A percentile compares a stretch with the other conserved stretches of the same genome.
These are phyloP conservation scores for Astrothelium macrocarpum DNA, from an alignment of 495 filamentous ascomycete genomes.

Conservation along the genomic window DNA sequence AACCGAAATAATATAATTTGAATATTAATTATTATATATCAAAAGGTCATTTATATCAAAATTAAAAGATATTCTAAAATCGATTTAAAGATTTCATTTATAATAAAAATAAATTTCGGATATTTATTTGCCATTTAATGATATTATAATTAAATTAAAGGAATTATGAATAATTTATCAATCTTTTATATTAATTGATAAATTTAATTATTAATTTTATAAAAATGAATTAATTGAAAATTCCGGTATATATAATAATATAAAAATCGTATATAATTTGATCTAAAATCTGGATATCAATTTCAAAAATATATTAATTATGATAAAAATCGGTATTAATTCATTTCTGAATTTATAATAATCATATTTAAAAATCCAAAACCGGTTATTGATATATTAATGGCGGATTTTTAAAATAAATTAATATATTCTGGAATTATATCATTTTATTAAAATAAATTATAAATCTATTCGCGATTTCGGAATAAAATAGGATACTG, in stretches of 20 bases:
- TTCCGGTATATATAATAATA: constrained; percentile 33
- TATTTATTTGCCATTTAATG: constrained; percentile 39
- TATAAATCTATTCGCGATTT: constrained; percentile 42
- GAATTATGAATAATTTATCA: neutral
- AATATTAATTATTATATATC: neutral
- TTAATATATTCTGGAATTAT: constrained; percentile 48
- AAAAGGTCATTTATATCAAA: neutral
- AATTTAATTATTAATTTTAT: constrained; percentile 22
- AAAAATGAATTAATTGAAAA: constrained; percentile 39
- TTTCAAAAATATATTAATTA: constrained; percentile 46
- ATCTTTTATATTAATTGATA: neutral
- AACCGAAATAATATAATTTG: constrained; percentile 16
- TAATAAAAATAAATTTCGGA: constrained; percentile 39
- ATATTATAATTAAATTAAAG: constrained; percentile 38
- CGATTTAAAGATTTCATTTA: constrained; percentile 10
- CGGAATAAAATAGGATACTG: constrained; percentile 47
- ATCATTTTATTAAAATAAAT: constrained; percentile 46
- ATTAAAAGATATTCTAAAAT: neutral
- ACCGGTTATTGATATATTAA: constrained; percentile 45
- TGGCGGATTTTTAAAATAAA: constrained; percentile 48
- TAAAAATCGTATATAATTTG: constrained; percentile 41
- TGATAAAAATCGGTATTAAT: constrained; percentile 32
- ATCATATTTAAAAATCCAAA: constrained; percentile 40
- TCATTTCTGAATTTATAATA: constrained; percentile 37
- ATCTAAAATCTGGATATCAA: constrained; percentile 36